Conservation (phyloP, 495 filamentous ascomycete genomes). For the Cryomyces antarcticus region DNA sequence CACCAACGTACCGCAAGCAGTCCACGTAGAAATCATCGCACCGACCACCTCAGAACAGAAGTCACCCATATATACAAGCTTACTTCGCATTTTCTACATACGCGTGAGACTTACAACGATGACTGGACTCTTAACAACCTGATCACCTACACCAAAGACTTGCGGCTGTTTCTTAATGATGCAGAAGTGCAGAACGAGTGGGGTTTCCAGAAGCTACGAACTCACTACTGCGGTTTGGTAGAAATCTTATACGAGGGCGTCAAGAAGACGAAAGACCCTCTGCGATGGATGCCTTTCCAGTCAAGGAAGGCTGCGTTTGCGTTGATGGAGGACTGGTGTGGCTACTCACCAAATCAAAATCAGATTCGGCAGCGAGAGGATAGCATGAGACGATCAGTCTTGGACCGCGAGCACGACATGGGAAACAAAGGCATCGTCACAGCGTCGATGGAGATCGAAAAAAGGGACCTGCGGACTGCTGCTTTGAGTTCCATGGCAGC, state of each 20-base stretch:
- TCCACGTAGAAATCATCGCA: constrained; percentile 53
- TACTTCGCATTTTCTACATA: constrained; percentile 74
- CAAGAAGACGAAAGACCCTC: constrained; percentile 67
- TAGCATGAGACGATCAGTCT: constrained; percentile 62
- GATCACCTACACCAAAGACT: constrained; percentile 71
- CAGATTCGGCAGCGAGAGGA: constrained; percentile 72
- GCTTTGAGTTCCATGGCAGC: constrained; percentile 90
- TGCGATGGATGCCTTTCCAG: constrained; percentile 90
- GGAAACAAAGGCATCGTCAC: constrained; percentile 54
- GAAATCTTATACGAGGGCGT: constrained; percentile 85
- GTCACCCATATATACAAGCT: constrained; percentile 90
- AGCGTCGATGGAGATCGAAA: constrained; percentile 91
- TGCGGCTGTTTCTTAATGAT: constrained; percentile 86
- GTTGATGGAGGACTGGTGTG: constrained; percentile 98
- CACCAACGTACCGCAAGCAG: constrained; percentile 64
- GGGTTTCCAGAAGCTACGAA: constrained; percentile 81
- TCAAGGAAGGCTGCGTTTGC: constrained; percentile 82
- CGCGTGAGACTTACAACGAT: constrained; percentile 60
- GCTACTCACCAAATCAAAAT: constrained; percentile 76
- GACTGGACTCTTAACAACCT: constrained; percentile 88
- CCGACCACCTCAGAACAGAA: constrained; percentile 74
- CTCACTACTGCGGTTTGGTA: constrained; percentile 83
- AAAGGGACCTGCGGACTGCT: constrained; percentile 71
- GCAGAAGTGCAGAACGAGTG: constrained; percentile 87
- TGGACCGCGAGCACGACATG: constrained; percentile 41